phyloP scores from a whole-genome alignment of 352 stramenopile species.

The Pythium rishiriense region DNA sequence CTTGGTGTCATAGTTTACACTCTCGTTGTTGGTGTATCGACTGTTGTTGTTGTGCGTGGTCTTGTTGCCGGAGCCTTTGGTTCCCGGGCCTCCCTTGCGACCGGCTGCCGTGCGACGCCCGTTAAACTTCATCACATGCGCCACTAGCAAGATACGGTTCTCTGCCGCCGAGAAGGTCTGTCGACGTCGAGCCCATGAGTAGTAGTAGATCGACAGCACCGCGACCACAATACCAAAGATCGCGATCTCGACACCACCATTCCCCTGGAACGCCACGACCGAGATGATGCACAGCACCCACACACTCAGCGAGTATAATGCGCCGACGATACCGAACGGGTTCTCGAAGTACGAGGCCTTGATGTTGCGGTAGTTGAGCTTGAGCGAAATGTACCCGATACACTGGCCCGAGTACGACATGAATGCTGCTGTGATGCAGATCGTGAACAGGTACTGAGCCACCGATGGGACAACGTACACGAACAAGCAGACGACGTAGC shows the following conservation, averaged over 20 bases:
- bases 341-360: slow-evolving; percentile 13
- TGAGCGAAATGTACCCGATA: slow-evolving; percentile 36
- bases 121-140: slow-evolving; percentile 28
- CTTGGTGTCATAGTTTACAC: not conserved
- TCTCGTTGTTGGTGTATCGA: slow-evolving; percentile 2
- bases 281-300: too few relatives aligned
- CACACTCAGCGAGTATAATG: slow-evolving; percentile 18
- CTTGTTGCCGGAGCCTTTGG: slow-evolving; percentile 12
- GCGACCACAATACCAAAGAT: too few relatives aligned
- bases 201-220: too few relatives aligned
- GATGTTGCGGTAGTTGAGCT: slow-evolving; percentile 25
- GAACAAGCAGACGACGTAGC: slow-evolving; percentile 26
- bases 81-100: not conserved
- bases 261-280: slow-evolving; percentile 27
- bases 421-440: slow-evolving; percentile 26
- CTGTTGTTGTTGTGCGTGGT: not conserved
- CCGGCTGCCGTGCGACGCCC: slow-evolving; percentile 11
- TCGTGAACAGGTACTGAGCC: slow-evolving; percentile 15
- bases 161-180: slow-evolving; percentile 29
- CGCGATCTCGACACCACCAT: too few relatives aligned
- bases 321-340: slow-evolving; percentile 22
- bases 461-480: slow-evolving; percentile 20
- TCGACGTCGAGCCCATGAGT: slow-evolving; percentile 7
- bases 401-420: slow-evolving; percentile 30
- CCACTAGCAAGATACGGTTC: slow-evolving; percentile 27